Percentiles rank a stretch among this genome's conserved stretches.
phyloP scores from a whole-genome alignment of 2,329 filamentous ascomycete species.

The Alternaria sp. region DNA sequence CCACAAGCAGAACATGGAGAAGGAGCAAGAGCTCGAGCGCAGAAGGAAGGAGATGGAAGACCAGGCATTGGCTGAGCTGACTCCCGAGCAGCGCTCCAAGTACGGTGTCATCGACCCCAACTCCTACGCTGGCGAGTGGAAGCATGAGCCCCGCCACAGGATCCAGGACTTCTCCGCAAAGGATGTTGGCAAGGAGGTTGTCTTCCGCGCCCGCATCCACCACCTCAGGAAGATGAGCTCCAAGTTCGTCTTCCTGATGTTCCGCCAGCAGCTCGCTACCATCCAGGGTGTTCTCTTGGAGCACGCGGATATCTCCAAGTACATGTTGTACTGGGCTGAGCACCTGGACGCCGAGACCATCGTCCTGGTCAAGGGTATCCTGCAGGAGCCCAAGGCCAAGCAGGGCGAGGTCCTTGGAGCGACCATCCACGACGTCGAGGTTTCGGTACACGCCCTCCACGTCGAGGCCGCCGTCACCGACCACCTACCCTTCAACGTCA shows the following conservation, averaged over 20 bases:
- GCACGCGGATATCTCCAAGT: constrained; percentile 67
- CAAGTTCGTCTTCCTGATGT: constrained; percentile 82
- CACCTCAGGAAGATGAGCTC: constrained; percentile 82
- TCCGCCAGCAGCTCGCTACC: constrained; percentile 82
- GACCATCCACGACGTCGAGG: constrained; percentile 76
- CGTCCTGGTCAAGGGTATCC: constrained; percentile 74
- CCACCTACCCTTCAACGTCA: constrained; percentile 71
- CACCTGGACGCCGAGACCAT: constrained; percentile 80
- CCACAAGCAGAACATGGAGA: constrained; percentile 52
- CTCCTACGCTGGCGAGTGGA: constrained; percentile 61
- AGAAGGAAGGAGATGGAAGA: constrained; percentile 57
- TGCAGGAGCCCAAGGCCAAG: constrained; percentile 73
- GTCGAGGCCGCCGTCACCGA: constrained; percentile 67
- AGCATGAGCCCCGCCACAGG: constrained; percentile 55
- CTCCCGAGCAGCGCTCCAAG: constrained; percentile 63
- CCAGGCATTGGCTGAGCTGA: constrained; percentile 60
- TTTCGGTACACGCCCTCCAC: constrained; percentile 71
- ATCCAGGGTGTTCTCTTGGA: constrained; percentile 81
- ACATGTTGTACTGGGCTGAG: constrained; percentile 88
- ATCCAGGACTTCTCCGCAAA: constrained; percentile 60
- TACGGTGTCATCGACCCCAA: constrained; percentile 66
- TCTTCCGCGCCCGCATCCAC: constrained; percentile 76
- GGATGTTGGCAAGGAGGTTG: constrained; percentile 65
- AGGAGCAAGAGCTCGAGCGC: constrained; percentile 53
- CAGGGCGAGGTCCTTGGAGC: constrained; percentile 75